Percentiles rank a stretch among this genome's conserved stretches.
Conservation (phyloP, 2,329 filamentous ascomycete genomes). For the Pseudogymnoascus sp. region DNA sequence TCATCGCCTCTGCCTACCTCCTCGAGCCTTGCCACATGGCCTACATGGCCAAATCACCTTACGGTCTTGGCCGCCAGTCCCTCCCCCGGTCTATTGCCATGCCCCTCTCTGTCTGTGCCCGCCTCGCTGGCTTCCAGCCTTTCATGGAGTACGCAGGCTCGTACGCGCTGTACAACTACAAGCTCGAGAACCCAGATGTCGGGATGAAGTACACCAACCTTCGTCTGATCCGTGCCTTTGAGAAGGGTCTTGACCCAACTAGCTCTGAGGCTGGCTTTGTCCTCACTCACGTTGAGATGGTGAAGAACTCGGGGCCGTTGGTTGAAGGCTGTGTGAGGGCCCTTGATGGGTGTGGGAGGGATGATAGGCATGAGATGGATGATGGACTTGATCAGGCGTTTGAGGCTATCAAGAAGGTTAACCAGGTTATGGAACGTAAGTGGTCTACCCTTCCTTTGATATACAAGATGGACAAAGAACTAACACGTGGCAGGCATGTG, state of each 20-base stretch:
- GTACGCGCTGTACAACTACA: constrained; percentile 63
- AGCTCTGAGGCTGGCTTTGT: constrained; percentile 94
- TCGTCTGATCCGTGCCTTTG: constrained; percentile 82
- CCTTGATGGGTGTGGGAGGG: constrained; percentile 47
- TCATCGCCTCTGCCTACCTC: constrained; percentile 80
- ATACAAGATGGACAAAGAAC: constrained; percentile 11
- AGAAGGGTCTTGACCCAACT: constrained; percentile 74
- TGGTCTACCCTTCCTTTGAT: constrained; percentile 11
- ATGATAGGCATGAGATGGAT: constrained; percentile 52
- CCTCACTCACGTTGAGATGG: constrained; percentile 94
- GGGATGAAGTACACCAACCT: constrained; percentile 60
- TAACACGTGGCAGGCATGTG: constrained; percentile 60
- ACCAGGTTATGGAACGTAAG: constrained; percentile 67
- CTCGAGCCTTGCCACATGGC: constrained; percentile 84
- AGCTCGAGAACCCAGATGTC: constrained; percentile 44
- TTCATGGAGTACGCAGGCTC: constrained; percentile 81
- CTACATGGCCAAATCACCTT: constrained; percentile 60
- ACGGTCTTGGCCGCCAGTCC: constrained; percentile 67
- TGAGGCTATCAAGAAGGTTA: constrained; percentile 58
- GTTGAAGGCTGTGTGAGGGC: constrained; percentile 63
- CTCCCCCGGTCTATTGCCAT: constrained; percentile 68
- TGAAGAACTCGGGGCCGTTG: constrained; percentile 71
- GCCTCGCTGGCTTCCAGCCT: constrained; percentile 74
- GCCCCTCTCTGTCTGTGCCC: constrained; percentile 74
- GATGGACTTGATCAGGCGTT: constrained; percentile 54